A percentile compares a stretch with the other conserved stretches of the same genome.
phyloP scores from a whole-genome alignment of 108 stramenopile species.

The Cyclotella choctawhatcheeana region DNA sequence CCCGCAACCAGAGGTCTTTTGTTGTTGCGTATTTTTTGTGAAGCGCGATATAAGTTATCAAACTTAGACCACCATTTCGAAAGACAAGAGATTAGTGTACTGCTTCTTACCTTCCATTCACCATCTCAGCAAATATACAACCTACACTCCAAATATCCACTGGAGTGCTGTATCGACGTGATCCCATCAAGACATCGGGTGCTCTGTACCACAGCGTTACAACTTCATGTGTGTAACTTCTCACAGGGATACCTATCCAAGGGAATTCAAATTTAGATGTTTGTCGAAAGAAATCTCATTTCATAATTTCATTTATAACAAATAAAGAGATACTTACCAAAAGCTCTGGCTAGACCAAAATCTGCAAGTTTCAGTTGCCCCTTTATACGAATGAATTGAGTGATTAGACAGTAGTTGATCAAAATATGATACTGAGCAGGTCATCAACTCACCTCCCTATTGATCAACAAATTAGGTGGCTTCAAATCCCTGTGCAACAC shows the following conservation, averaged over 20 bases:
- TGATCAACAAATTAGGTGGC: conserved; percentile 96
- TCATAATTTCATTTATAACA: too few relatives aligned
- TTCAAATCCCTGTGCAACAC: conserved; percentile 98
- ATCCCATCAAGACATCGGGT: conserved; percentile 98
- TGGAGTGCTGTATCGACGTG: conserved; percentile 95
- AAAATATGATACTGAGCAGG: too few relatives aligned
- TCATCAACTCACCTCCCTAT: conserved; percentile 77
- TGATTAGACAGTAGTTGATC: too few relatives aligned
- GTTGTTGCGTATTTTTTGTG: neutral
- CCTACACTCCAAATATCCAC: conserved; percentile 99
- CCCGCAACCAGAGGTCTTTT: conserved; percentile 83
- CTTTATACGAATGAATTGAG: conserved; percentile 8
- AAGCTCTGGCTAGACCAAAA: conserved; percentile 98
- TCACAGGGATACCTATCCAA: conserved; percentile 84
- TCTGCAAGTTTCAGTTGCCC: conserved; percentile 98
- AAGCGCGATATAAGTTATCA: conserved; percentile 18
- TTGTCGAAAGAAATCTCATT: too few relatives aligned
- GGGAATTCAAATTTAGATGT: too few relatives aligned
- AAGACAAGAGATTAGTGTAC: neutral
- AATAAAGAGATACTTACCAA: conserved; percentile 54
- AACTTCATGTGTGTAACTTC: conserved; percentile 94
- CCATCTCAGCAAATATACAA: conserved; percentile 99
- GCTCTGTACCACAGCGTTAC: conserved; percentile 99
- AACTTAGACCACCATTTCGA: neutral
- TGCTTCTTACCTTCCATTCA: conserved; percentile 77